Percentiles rank a stretch among this genome's conserved stretches.
phyloP scores from a whole-genome alignment of 1,284 basidiomycete genomes.

The Bjerkandera adusta region DNA sequence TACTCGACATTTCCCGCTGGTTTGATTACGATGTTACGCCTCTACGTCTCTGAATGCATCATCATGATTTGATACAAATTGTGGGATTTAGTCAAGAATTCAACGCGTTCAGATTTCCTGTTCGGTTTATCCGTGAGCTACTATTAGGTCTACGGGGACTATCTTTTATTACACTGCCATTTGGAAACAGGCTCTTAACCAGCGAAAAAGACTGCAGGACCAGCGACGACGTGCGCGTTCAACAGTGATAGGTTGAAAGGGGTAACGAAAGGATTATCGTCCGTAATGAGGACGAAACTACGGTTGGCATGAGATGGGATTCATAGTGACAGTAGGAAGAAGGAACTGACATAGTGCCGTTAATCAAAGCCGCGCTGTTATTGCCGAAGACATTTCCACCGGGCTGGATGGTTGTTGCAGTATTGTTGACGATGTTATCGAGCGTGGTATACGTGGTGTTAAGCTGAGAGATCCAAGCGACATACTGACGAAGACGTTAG shows the following conservation, averaged over 20 bases:
- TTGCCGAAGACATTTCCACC: constrained; percentile 42
- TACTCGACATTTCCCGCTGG: no score
- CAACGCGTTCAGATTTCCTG: no score
- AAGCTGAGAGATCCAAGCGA: constrained; percentile 57
- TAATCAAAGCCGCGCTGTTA: constrained; percentile 36
- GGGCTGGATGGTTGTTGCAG: constrained; percentile 49
- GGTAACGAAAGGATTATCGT: constrained; percentile 50
- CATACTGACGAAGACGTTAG: constrained; percentile 27
- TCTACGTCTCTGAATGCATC: no score
- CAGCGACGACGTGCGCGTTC: constrained; percentile 57
- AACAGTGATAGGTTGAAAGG: constrained; percentile 56
- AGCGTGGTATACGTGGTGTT: constrained; percentile 63
- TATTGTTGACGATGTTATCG: constrained; percentile 40
- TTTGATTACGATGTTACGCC: no score
- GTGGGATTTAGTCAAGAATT: no score
- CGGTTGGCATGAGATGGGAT: background rate
- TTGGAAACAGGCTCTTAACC: constrained; percentile 33
- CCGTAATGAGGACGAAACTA: constrained; percentile 55
- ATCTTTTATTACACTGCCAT: no score
- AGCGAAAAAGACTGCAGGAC: constrained; percentile 50
- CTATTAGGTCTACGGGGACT: no score
- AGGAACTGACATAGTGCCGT: constrained; percentile 45
- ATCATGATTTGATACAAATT: no score
- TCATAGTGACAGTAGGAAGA: background rate
- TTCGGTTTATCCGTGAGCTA: no score